Base-by-base conservation (phyloP, 139 green algal species). In the Edaphochlamys debaryana region DNA sequence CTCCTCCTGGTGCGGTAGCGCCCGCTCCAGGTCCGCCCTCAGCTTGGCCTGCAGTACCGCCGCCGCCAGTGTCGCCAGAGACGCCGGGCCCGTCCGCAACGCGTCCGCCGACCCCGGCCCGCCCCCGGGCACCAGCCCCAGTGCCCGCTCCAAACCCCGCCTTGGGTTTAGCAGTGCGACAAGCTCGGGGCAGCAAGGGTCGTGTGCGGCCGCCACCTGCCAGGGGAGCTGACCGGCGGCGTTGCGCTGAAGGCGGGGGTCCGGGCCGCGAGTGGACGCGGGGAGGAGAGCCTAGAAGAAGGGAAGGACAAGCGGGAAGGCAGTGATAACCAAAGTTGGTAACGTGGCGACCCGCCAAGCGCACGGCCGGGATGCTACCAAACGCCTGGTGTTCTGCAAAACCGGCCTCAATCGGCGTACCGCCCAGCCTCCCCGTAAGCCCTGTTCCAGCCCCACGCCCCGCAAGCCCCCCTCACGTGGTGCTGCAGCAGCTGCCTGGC, bases 401-500 rank as follows among this genome's bases (percentile, higher is more conserved):
- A 11, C 11, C 48, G 11, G 48, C 48, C 48, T 23, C 48, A 11
- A 54, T 15, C 48, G 15, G 11, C 48, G 15, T 15, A 11, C 11
- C 48, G 11, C 11, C 48, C 48, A 54, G 11, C 48, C n/a, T n/a
- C n/a, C n/a, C n/a, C n/a, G n/a, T n/a, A n/a, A n/a, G n/a, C n/a
- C n/a, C n/a, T n/a, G n/a, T n/a, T 54, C 48, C 48, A 54, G 11
- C 48, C 11, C 48, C 11, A 15, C 48, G 11, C 11, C 48, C 48
- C 11, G 11, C 15, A 23, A 15, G 11, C 48, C 36, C n/a, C n/a
- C n/a, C n/a, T n/a, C n/a, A n/a, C n/a, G n/a, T n/a, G n/a, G 32
- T 70, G 37, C 58, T 38, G 25, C 73, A 80, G 73, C 41, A 80
- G 54, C 60, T 62, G 27, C 29, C 58, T 15, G 1, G 58, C 73